Evolutionary conservation across 176 grass and related monocot species (phyloP), one percentile per base, ranked within the genome.

Genomic region (Canna indica): DNA sequence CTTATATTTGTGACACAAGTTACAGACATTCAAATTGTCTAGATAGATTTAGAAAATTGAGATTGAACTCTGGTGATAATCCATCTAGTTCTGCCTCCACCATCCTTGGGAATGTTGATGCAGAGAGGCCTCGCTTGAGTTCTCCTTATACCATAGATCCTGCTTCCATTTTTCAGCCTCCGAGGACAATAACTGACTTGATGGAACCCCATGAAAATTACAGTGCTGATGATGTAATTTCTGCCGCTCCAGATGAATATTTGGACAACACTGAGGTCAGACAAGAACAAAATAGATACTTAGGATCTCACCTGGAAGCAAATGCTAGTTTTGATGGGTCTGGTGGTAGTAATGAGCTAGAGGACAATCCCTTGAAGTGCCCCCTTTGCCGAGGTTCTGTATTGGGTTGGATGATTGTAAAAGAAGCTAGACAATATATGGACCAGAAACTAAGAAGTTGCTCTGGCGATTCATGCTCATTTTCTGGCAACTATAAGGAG

Each of bases 351-450:
- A n/a, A 45, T 15, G 54, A 10, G 24, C 35, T 34, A 2, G 63
- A 38, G 22, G 20, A 12, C 17, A 79, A 83, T 18, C 74, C 26
- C 38, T 79, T 47, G 14, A 75, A 75, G 36, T 83, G 81, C 32
- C 81, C 81, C 5, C 73, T 83, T 22, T 83, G 81, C 73, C 81
- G 76, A 12, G 81, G 81, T 34, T 47, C 30, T 26, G 81, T 83
- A 32, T 26, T 67, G 15, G 70, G 63, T 29, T 79, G 70, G 47
- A 79, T 66, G 15, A 68, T 79, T n/a, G 76, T 78, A 50, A 46
- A 83, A 83, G 71, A 76, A 47, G 76, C 63, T 36, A 71, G 81
- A 13, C 54, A 70, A 46, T 79, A 79, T 76, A 67, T 83, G 75
- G 77, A 83, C 47, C 68, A 48, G 76, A 83, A 83, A 50, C 28